A percentile compares a stretch with the other conserved stretches of the same genome.
phyloP scores from a whole-genome alignment of 306 rosid genomes.

The Mimosa bimucronata region DNA sequence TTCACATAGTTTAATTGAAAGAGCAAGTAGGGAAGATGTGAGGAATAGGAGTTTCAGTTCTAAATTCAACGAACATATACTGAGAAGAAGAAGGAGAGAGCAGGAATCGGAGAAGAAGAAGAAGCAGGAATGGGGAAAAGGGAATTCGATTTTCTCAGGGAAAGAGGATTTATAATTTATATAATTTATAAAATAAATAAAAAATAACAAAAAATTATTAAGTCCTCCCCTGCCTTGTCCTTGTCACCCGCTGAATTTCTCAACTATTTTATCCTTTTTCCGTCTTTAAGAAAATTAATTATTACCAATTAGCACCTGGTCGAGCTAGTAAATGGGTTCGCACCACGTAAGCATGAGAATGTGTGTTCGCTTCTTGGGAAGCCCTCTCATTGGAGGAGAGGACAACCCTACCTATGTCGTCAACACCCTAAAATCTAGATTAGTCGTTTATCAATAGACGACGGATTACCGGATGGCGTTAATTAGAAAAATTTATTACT shows the following conservation, averaged over 20 bases:
- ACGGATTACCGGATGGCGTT: too few relatives aligned
- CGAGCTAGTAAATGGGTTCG: too few relatives aligned
- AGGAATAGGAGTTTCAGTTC: slow-evolving; percentile 33
- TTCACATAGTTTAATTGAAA: slow-evolving; percentile 46
- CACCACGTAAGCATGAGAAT: too few relatives aligned
- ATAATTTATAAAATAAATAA: neutral
- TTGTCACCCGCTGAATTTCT: slow-evolving; percentile 56
- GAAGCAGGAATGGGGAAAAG: neutral
- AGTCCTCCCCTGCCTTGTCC: slow-evolving; percentile 45
- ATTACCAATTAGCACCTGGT: too few relatives aligned
- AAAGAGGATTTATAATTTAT: neutral
- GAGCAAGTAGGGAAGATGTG: neutral
- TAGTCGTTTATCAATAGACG: too few relatives aligned
- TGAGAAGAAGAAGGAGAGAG: slow-evolving; percentile 31
- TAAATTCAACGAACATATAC: slow-evolving; percentile 43
- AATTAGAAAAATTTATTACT: too few relatives aligned
- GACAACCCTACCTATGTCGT: too few relatives aligned
- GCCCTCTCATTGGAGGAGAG: too few relatives aligned
- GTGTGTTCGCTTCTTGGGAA: too few relatives aligned
- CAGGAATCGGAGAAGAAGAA: slow-evolving; percentile 43
- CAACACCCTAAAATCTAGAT: too few relatives aligned
- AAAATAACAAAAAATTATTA: slow-evolving; percentile 37
- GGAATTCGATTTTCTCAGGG: slow-evolving; percentile 33
- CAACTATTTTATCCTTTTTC: slow-evolving; percentile 32
- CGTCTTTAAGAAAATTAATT: slow-evolving; percentile 16